Evolutionary conservation across 148 eudicot genomes (phyloP).

Genomic region (Selenicereus undatus): DNA sequence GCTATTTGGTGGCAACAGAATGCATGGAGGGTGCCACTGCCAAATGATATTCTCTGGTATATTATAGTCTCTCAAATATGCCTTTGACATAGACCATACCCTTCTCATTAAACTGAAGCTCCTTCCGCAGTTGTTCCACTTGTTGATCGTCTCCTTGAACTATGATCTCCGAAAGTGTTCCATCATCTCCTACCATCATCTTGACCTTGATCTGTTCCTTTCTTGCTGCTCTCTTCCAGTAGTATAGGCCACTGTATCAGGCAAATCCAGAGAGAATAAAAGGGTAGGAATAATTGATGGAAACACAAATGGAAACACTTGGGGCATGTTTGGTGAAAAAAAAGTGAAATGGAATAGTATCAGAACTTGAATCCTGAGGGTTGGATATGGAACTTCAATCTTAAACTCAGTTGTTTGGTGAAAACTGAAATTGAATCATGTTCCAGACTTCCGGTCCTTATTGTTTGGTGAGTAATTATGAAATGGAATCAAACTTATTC

Average conservation of each 20-base stretch:
- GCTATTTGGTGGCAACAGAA: background rate
- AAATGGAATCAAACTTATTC: too few relatives aligned
- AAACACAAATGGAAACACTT: too few relatives aligned
- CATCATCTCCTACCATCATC: conserved; percentile 80
- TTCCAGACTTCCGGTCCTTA: too few relatives aligned
- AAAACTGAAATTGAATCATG: too few relatives aligned
- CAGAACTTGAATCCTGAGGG: too few relatives aligned
- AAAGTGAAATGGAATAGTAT: too few relatives aligned
- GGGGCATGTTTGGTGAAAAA: too few relatives aligned
- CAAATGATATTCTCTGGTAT: background rate
- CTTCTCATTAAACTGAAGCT: conserved; percentile 73
- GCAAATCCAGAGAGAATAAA: background rate
- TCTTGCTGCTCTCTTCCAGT: conserved; percentile 81
- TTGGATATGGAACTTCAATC: too few relatives aligned
- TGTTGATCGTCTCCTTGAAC: conserved; percentile 94
- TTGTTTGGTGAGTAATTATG: too few relatives aligned
- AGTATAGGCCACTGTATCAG: conserved; percentile 64
- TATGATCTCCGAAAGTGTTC: conserved; percentile 58
- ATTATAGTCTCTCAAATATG: conserved; percentile 54
- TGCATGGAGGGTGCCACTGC: background rate
- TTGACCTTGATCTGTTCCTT: conserved; percentile 93
- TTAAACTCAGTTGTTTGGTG: too few relatives aligned
- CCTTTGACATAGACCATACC: conserved; percentile 99
- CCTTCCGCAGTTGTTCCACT: conserved; percentile 81
- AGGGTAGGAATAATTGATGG: background rate